Conservation (phyloP, 176 grass and related monocot species). For the Aegilops sharonensis region DNA sequence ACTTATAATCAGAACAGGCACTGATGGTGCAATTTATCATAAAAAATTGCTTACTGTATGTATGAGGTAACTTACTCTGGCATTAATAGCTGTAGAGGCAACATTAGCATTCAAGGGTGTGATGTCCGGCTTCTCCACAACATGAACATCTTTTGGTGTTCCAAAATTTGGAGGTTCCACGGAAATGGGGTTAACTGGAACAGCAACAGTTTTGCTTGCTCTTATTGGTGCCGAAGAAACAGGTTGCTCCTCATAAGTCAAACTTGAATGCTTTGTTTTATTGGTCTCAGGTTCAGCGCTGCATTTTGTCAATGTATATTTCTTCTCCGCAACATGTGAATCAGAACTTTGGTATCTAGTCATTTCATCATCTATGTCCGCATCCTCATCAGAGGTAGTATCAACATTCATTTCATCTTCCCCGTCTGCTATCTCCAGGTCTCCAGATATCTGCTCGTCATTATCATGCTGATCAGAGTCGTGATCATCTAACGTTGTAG, state of each 20-base stretch:
- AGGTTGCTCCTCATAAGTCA: conserved; percentile 37
- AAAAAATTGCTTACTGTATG: not conserved
- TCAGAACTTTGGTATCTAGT: conserved; percentile 34
- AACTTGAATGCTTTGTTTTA: conserved; percentile 25
- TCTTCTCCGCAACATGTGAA: conserved; percentile 45
- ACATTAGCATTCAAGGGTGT: conserved; percentile 39
- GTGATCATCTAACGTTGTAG: conserved; percentile 19
- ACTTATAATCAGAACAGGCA: not conserved
- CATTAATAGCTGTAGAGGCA: conserved; percentile 27
- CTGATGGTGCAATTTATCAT: not conserved
- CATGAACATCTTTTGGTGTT: conserved; percentile 59
- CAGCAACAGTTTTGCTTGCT: conserved; percentile 42
- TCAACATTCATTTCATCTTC: conserved; percentile 50
- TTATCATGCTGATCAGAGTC: conserved; percentile 53
- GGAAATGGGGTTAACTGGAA: conserved; percentile 47
- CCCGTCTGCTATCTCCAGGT: conserved; percentile 36
- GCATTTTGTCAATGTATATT: conserved; percentile 23
- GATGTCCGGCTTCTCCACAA: conserved; percentile 60
- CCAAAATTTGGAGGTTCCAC: conserved; percentile 52
- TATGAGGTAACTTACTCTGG: conserved; percentile 50
- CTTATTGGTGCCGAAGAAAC: conserved; percentile 32
- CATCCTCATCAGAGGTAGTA: conserved; percentile 56
- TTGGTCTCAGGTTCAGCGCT: conserved; percentile 38
- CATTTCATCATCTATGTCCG: conserved; percentile 33
- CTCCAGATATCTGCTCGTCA: conserved; percentile 44